Evolutionary conservation across 345 rosid genomes (phyloP), one percentile per base, ranked within the genome.

Genomic region (Melaleuca alternifolia): DNA sequence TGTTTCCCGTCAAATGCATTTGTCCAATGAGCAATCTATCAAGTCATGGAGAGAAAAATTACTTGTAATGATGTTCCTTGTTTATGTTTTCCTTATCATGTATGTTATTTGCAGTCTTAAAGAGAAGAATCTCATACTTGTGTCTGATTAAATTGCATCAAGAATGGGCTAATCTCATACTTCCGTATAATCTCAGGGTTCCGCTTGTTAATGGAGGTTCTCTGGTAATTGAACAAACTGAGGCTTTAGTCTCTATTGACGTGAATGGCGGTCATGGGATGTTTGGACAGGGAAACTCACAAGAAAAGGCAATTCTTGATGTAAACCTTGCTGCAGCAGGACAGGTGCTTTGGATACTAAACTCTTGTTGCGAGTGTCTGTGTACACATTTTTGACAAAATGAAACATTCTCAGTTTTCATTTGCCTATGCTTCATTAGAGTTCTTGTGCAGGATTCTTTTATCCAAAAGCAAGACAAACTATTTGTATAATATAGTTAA

Each of bases 231-330:
- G 99, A 97, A 92, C 99, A 96, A 91, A 97, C 99, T 1, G 99
- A 97, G 93, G 99, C 99, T 56, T 93, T 97, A 85, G 99, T 97
- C 88, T 95, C 99, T 54, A 93, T 97, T 91, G 99, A 97, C 91
- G 99, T 97, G 86, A 97, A 97, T 89, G 99, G 99, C 12, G 99
- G 99, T 85, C 99, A 96, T 90, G 96, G 95, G 84, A 95, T 97
- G 99, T 90, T 96, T 90, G 96, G 98, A 88, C 95, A 93, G 89
- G 95, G 94, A 82, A 93, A 94, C 88, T 97, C 99, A 86, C 97
- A 95, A 89, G 97, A 95, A 93, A 94, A 92, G 89, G 99, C 99
- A 88, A 93, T 92, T 91, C 91, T 97, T 82, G 99, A 96, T 83
- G 99, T 97, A 86, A 97, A 97, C 90, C 95, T 97, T 84, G 92